These are phyloP conservation scores for Trametes meyenii DNA, from an alignment of 768 basidiomycete genomes.

Conservation along the genomic window DNA sequence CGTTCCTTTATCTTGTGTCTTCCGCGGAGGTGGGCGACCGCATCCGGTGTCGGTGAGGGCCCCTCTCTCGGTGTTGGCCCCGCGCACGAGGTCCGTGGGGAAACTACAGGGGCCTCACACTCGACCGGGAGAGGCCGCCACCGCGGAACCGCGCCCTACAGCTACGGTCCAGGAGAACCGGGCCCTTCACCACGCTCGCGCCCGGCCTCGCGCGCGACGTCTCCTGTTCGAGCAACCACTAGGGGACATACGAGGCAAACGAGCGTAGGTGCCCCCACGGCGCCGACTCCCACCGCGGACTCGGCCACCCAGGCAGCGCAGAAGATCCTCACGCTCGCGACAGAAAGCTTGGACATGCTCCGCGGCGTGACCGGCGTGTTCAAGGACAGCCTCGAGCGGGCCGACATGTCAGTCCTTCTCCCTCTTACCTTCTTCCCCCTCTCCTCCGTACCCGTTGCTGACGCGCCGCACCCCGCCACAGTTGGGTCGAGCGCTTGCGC, in stretches of 20 bases:
- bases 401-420: conserved; percentile 69
- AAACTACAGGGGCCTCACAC: conserved; percentile 31
- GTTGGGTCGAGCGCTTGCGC: conserved; percentile 84
- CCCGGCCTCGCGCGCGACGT: conserved; percentile 34
- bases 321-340: conserved; percentile 79
- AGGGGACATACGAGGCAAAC: conserved; percentile 31
- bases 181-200: conserved; percentile 32
- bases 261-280: conserved; percentile 13
- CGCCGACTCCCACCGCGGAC: conserved; percentile 43
- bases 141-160: conserved; percentile 30
- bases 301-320: conserved; percentile 77
- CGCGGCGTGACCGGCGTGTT: conserved; percentile 85
- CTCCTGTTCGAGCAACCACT: conserved; percentile 26
- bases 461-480: conserved; percentile 31
- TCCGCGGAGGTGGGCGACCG: conserved; percentile 79
- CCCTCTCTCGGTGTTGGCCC: conserved; percentile 6
- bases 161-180: conserved; percentile 33
- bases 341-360: conserved; percentile 94
- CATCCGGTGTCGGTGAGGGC: conserved; percentile 31
- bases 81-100: conserved; percentile 29
- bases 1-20: conserved; percentile 76
- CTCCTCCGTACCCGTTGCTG: conserved; percentile 16
- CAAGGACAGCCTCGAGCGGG: conserved; percentile 83
- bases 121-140: conserved; percentile 8
- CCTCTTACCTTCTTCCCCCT: conserved; percentile 6